A percentile compares a stretch with the other conserved stretches of the same genome.
These are phyloP conservation scores for Naegleria fowleri DNA, from an alignment of 208 protist species.

Conservation along the genomic window DNA sequence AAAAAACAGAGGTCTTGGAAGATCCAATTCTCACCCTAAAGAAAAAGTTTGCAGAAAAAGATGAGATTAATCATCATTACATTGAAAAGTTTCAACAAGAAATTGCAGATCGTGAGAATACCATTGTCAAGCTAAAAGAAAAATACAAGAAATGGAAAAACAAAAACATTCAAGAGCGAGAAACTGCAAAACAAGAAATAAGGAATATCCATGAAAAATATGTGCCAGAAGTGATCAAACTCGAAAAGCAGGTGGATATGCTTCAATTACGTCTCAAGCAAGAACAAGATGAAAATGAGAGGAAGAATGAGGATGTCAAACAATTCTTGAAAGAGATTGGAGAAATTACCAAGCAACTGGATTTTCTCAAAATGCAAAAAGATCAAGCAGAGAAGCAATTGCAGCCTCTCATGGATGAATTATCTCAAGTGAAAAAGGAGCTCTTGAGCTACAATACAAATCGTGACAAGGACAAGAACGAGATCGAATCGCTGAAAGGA, in stretches of 20 bases:
- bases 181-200: not conserved
- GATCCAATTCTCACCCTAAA: not conserved
- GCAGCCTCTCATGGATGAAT: not conserved
- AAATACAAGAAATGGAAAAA: not conserved
- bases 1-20: not conserved
- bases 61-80: not conserved
- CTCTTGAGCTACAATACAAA: not conserved
- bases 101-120: not conserved
- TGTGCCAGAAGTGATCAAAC: not conserved
- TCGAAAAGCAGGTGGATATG: not conserved
- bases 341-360: not conserved
- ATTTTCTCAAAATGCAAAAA: not conserved
- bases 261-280: not conserved
- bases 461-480: not conserved
- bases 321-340: not conserved
- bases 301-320: not conserved
- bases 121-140: not conserved
- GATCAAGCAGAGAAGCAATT: not conserved
- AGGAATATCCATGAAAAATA: not conserved
- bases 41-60: not conserved
- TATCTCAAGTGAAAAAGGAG: not conserved
- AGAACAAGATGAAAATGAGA: not conserved
- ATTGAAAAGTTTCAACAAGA: not conserved
- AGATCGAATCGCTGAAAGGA: not conserved
- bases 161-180: not conserved